Conservation (phyloP, 768 basidiomycete species). For the Lactarius indigo region DNA sequence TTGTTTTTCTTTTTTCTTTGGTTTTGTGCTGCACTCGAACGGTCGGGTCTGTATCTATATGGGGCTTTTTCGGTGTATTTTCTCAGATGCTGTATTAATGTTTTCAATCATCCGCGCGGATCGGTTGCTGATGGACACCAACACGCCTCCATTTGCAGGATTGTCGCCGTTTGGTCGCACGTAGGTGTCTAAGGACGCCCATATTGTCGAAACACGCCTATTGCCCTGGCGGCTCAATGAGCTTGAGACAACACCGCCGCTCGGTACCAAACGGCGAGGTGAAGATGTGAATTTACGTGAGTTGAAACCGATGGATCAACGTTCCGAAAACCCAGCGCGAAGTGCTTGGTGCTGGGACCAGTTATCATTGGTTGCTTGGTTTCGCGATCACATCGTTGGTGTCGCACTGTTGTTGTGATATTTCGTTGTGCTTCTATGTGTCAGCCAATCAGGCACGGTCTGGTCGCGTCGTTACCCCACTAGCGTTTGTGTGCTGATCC, state of each 20-base stretch:
- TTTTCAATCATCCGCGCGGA: background rate
- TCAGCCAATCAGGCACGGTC: background rate
- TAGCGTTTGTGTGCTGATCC: background rate
- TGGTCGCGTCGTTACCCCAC: background rate
- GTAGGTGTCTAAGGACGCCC: background rate
- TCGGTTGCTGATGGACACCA: background rate
- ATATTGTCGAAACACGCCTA: background rate
- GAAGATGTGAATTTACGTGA: constrained; percentile 5
- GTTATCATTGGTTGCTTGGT: background rate
- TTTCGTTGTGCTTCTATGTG: background rate
- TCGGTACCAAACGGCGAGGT: background rate
- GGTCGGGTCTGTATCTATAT: constrained; percentile 21
- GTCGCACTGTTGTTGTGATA: background rate
- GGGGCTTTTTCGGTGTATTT: constrained; percentile 16
- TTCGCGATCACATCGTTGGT: background rate
- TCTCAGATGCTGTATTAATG: constrained; percentile 17
- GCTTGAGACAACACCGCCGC: background rate
- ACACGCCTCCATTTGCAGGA: background rate
- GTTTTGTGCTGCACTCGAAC: background rate
- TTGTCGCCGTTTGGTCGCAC: background rate
- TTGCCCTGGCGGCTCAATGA: background rate
- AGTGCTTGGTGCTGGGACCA: background rate
- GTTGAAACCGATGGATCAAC: background rate
- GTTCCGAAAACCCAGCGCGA: background rate
- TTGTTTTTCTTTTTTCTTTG: background rate